Conservation (phyloP, 768 basidiomycete species). For the Lactarius trivialis region DNA sequence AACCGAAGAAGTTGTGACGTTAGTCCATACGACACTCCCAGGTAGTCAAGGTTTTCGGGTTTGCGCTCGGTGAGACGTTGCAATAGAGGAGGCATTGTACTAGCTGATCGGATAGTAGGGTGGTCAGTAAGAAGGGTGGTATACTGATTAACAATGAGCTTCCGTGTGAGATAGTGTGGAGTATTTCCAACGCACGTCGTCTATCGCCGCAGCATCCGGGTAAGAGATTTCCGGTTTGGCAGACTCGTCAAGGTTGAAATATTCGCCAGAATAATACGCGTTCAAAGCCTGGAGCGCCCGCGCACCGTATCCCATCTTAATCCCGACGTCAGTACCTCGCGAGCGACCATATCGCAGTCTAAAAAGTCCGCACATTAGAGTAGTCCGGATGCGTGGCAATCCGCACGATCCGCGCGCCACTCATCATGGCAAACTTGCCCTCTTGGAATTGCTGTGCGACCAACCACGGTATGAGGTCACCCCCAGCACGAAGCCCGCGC, state of each 20-base stretch:
- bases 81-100: constrained; percentile 86
- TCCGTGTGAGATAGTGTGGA: background rate
- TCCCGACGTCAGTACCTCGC: constrained; percentile 5
- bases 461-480: constrained; percentile 98
- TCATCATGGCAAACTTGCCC: constrained; percentile 83
- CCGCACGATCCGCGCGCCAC: constrained; percentile 86
- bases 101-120: constrained; percentile 61
- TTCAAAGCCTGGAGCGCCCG: constrained; percentile 82
- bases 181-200: constrained; percentile 35
- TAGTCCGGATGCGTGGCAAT: constrained; percentile 97
- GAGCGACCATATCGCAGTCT: constrained; percentile 10
- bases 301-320: constrained; percentile 94
- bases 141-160: constrained; percentile 30
- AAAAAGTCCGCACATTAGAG: constrained; percentile 54
- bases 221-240: constrained; percentile 47
- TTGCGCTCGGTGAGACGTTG: constrained; percentile 85
- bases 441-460: constrained; percentile 95
- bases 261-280: constrained; percentile 89
- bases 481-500: constrained; percentile 78
- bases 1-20: constrained; percentile 78
- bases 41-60: constrained; percentile 86
- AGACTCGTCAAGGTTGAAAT: constrained; percentile 78
- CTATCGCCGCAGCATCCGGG: constrained; percentile 48
- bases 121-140: constrained; percentile 69
- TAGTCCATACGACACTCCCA: constrained; percentile 94